phyloP scores from a whole-genome alignment of 176 grass and related monocot genomes.

The Melocanna baccifera region DNA sequence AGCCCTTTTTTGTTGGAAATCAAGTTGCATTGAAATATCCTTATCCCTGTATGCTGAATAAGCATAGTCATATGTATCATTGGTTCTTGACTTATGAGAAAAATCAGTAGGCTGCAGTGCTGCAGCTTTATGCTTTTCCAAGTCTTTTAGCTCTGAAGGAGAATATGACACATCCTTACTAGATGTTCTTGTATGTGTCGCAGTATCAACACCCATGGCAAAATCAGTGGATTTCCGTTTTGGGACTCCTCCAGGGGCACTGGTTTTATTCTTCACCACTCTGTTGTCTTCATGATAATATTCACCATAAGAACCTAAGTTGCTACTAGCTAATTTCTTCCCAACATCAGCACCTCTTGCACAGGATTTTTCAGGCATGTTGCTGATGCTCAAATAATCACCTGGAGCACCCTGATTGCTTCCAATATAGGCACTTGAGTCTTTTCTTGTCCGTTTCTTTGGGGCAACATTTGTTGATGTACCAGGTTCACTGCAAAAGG shows the following conservation, averaged over 20 bases:
- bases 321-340: slow-evolving; percentile 45
- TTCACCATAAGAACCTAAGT: slow-evolving; percentile 33
- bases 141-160: slow-evolving; percentile 54
- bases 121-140: slow-evolving; percentile 63
- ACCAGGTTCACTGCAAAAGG: slow-evolving; percentile 59
- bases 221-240: slow-evolving; percentile 59
- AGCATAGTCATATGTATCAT: slow-evolving; percentile 51
- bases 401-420: slow-evolving; percentile 42
- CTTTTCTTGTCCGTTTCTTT: slow-evolving; percentile 96
- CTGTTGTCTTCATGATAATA: slow-evolving; percentile 45
- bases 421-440: slow-evolving; percentile 44
- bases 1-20: slow-evolving; percentile 61
- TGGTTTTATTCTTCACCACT: slow-evolving; percentile 50
- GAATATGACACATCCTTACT: slow-evolving; percentile 54
- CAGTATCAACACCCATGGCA: slow-evolving; percentile 36
- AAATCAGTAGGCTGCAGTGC: slow-evolving; percentile 29
- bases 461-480: slow-evolving; percentile 43
- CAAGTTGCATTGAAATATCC: slow-evolving; percentile 52
- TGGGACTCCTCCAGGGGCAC: slow-evolving; percentile 29
- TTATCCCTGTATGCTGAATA: slow-evolving; percentile 61
- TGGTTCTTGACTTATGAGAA: slow-evolving; percentile 44
- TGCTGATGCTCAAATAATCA: slow-evolving; percentile 42
- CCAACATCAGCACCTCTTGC: slow-evolving; percentile 34
- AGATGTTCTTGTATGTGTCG: slow-evolving; percentile 39
- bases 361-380: slow-evolving; percentile 47